These are phyloP conservation scores for Vaucheria bursata DNA, from an alignment of 352 stramenopile species.

Conservation along the genomic window DNA sequence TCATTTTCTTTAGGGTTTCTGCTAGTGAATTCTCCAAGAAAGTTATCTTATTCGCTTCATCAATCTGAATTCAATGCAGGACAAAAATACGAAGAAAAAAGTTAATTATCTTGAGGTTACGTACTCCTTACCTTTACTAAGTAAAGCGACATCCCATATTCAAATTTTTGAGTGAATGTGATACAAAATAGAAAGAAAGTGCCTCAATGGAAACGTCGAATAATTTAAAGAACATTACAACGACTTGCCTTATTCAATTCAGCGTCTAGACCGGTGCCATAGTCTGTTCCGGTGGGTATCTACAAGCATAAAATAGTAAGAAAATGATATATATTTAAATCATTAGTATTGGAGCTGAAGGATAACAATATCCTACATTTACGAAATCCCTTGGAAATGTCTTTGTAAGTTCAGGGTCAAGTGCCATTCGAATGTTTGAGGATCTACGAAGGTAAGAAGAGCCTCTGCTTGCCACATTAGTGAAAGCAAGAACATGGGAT, in stretches of 20 bases:
- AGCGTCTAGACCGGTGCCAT: constrained; percentile 45
- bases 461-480: no score
- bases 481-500: no score
- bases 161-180: background rate
- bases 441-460: no score
- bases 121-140: constrained; percentile 8
- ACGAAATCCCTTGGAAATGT: constrained; percentile 51
- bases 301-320: constrained; percentile 10
- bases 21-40: constrained; percentile 41
- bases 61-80: background rate
- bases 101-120: no score
- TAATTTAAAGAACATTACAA: no score
- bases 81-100: no score
- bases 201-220: no score
- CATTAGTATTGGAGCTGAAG: constrained; percentile 1
- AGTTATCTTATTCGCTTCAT: constrained; percentile 23
- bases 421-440: constrained; percentile 49
- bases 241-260: constrained; percentile 49
- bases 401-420: constrained; percentile 50
- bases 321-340: background rate
- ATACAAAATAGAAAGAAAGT: background rate
- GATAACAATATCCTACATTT: constrained; percentile 23
- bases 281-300: constrained; percentile 52
- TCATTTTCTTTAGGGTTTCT: constrained; percentile 34
- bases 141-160: background rate